Percentiles rank a stretch among this genome's conserved stretches.
Evolutionary conservation across 2,329 filamentous ascomycete species (phyloP).

Genomic region (Calonectria hongkongensis): DNA sequence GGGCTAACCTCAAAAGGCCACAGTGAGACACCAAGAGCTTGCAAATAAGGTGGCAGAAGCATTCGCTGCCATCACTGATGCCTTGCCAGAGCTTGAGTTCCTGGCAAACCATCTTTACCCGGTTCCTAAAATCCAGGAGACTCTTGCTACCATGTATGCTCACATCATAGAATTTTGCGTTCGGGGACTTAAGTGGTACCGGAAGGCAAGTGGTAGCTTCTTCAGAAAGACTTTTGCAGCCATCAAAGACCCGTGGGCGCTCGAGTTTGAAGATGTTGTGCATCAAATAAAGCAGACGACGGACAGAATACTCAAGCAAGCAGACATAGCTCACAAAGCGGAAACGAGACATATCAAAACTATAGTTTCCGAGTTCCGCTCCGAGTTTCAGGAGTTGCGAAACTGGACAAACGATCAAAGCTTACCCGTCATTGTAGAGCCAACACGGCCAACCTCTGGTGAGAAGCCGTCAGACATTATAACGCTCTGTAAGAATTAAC

Average conservation of each 20-base stretch:
- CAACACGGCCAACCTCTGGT: not conserved
- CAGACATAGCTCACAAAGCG: constrained; percentile 36
- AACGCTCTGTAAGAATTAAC: not conserved
- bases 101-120: constrained; percentile 40
- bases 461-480: not conserved
- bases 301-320: constrained; percentile 35
- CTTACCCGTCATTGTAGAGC: not conserved
- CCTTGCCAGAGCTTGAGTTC: constrained; percentile 37
- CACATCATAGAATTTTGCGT: constrained; percentile 44
- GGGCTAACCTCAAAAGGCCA: constrained; percentile 27
- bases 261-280: constrained; percentile 41
- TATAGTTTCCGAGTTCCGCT: constrained; percentile 21
- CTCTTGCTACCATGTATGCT: constrained; percentile 34
- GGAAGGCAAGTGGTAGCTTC: constrained; percentile 14
- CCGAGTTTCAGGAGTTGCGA: constrained; percentile 22
- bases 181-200: constrained; percentile 36
- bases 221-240: constrained; percentile 27
- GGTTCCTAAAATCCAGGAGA: constrained; percentile 34
- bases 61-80: constrained; percentile 23
- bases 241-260: constrained; percentile 34
- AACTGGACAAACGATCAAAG: not conserved
- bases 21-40: constrained; percentile 37
- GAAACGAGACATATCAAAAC: constrained; percentile 37
- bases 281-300: constrained; percentile 29
- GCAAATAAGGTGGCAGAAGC: constrained; percentile 29